These are phyloP conservation scores for Thoreauomyces humboldtii DNA, from an alignment of 192 early-diverging fungal genomes.

Conservation along the genomic window DNA sequence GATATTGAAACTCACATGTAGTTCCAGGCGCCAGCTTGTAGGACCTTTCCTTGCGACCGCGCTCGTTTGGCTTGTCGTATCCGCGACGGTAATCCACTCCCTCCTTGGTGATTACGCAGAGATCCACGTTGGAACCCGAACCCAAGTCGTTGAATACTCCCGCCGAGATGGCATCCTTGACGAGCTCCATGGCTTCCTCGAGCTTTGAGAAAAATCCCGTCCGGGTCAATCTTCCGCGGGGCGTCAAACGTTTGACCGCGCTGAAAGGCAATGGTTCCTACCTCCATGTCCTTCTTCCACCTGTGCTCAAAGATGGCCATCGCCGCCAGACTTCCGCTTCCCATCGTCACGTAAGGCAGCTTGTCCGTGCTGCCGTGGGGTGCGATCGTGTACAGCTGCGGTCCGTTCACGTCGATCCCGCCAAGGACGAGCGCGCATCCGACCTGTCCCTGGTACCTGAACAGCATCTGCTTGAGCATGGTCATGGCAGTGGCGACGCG, in stretches of 20 bases:
- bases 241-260: neutral
- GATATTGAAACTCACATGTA: conserved; percentile 40
- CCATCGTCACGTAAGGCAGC: conserved; percentile 93
- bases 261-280: conserved; percentile 11
- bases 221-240: no score
- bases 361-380: conserved; percentile 97
- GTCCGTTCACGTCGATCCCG: conserved; percentile 87
- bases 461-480: conserved; percentile 96
- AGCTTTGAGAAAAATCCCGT: conserved; percentile 51
- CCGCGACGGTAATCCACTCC: conserved; percentile 81
- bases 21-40: conserved; percentile 58
- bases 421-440: conserved; percentile 92
- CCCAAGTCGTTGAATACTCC: conserved; percentile 99
- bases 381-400: conserved; percentile 85
- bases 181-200: conserved; percentile 85
- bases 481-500: conserved; percentile 93
- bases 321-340: conserved; percentile 91
- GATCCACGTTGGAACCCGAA: conserved; percentile 95
- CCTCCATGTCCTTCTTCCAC: conserved; percentile 77
- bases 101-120: conserved; percentile 85
- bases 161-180: conserved; percentile 90
- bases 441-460: conserved; percentile 94
- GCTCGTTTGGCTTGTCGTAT: conserved; percentile 85
- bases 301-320: conserved; percentile 93
- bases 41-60: conserved; percentile 77